Evolutionary conservation across 2,329 filamentous ascomycete species (phyloP), one percentile per base, ranked within the genome.

Genomic region (Penicillium fuscoglaucum): DNA sequence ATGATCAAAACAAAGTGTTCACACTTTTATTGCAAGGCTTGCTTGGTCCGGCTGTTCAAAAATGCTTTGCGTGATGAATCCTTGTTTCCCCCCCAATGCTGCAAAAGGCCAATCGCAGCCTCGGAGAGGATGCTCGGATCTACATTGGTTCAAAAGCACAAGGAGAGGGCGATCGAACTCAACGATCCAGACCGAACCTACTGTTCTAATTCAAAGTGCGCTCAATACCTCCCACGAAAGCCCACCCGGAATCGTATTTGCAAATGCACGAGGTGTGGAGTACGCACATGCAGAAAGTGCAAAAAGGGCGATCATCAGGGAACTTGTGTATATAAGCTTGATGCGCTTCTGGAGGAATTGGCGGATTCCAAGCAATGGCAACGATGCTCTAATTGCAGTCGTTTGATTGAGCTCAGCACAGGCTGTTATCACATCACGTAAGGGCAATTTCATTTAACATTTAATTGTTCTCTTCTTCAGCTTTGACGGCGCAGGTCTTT

Each of bases 361-460:
- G 54, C 54, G 8, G 29, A 45, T 6, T 8, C 24, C 15, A 29
- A 57, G 24, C 19, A 43, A 19, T 57, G 54, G 54, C 29, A 57
- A 26, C 48, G 54, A 17, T 57, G 54, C 31, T 35, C 47, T 5
- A 45, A 39, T 8, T 57, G 54, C 31, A 24, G 39, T 35, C 54
- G 54, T 24, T 28, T 57, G 40, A 52, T 52, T 39, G 54, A 57
- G 40, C 54, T 52, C 15, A 21, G 26, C 8, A 52, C 26, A 19
- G 54, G 54, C 13, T 57, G 54, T 39, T 21, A 39, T 35, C 54
- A 57, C 10, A 57, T 57, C 31, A 57, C 6, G 54, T 52, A 52
- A 57, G 47, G 6, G 10, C 3, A 8, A 24, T 52, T 29, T 37
- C 15, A n/a, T 40, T 28, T 50, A 2, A 19, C 5, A 9, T 19